Conservation (phyloP, 176 grass and related monocot species). For the Echinochloa phyllopogon region DNA sequence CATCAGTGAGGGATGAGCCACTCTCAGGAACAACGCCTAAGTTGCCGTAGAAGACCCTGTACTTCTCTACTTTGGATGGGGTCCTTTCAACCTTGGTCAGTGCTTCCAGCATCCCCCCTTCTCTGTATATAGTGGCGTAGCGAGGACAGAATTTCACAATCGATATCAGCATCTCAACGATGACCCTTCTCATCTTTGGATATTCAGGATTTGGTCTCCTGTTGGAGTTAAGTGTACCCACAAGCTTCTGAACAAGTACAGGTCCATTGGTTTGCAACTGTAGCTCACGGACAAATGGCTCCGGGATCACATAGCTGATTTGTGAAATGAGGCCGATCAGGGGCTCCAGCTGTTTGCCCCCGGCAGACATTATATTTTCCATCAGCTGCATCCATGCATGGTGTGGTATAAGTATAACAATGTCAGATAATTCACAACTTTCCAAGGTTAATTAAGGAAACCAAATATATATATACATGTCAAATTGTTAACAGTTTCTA, state of each 20-base stretch:
- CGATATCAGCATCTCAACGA: not conserved
- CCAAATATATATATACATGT: too few relatives aligned
- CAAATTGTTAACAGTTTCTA: not conserved
- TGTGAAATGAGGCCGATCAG: not conserved
- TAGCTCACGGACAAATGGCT: not conserved
- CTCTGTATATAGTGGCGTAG: not conserved
- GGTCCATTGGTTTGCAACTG: not conserved
- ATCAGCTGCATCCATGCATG: constrained; percentile 1
- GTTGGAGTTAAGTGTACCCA: constrained; percentile 20
- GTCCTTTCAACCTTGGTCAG: not conserved
- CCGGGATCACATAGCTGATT: not conserved
- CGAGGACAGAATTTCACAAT: not conserved
- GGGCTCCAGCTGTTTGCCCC: constrained; percentile 3
- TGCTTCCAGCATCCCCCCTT: not conserved
- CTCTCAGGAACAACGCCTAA: not conserved
- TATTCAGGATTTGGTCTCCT: not conserved
- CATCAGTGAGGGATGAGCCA: not conserved
- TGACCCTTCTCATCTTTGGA: constrained; percentile 24
- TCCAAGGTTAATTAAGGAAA: too few relatives aligned
- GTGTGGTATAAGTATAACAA: not conserved
- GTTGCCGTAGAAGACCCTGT: not conserved
- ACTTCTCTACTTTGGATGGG: constrained; percentile 13
- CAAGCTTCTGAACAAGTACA: constrained; percentile 19
- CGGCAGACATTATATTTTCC: not conserved
- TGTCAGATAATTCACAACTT: not conserved